A percentile compares a stretch with the other conserved stretches of the same genome.
Conservation (phyloP, 75 land plant species). For the Pseudotsuga menziesii region DNA sequence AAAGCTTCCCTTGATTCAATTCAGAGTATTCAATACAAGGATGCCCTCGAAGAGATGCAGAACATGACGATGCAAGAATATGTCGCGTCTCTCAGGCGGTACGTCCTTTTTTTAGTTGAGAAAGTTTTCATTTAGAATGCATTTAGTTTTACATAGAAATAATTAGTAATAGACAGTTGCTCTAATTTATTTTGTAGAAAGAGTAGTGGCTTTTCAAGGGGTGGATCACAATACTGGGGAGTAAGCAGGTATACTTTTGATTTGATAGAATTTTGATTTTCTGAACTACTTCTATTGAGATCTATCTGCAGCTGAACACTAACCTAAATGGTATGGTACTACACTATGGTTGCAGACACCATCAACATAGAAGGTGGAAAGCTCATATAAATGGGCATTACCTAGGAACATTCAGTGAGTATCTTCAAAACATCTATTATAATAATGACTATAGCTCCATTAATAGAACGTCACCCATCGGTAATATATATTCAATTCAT, state of each 20-base stretch:
- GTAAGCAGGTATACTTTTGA: constrained; percentile 60
- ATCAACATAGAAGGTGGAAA: constrained; percentile 66
- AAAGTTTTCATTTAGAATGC: neutral
- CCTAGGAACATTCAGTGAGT: constrained; percentile 61
- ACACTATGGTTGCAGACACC: constrained; percentile 26
- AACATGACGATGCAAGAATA: constrained; percentile 75
- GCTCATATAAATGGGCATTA: constrained; percentile 62
- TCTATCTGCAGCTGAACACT: too few species aligned
- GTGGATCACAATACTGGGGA: constrained; percentile 84
- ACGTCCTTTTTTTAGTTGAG: neutral
- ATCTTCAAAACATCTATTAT: neutral
- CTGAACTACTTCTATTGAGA: too few species aligned
- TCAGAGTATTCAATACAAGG: constrained; percentile 49
- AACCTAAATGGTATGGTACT: too few species aligned
- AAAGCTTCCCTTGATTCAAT: neutral
- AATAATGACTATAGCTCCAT: too few species aligned
- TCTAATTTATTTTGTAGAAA: constrained; percentile 39
- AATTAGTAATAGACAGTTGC: neutral
- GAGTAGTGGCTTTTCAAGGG: constrained; percentile 92
- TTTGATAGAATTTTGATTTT: too few species aligned
- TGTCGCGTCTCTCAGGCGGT: constrained; percentile 79
- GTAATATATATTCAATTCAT: too few species aligned
- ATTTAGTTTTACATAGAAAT: neutral
- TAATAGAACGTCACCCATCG: too few species aligned
- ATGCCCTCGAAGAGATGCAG: constrained; percentile 78